These are phyloP conservation scores for Bertia moriformis DNA, from an alignment of 2,329 filamentous ascomycete genomes.

Conservation along the genomic window DNA sequence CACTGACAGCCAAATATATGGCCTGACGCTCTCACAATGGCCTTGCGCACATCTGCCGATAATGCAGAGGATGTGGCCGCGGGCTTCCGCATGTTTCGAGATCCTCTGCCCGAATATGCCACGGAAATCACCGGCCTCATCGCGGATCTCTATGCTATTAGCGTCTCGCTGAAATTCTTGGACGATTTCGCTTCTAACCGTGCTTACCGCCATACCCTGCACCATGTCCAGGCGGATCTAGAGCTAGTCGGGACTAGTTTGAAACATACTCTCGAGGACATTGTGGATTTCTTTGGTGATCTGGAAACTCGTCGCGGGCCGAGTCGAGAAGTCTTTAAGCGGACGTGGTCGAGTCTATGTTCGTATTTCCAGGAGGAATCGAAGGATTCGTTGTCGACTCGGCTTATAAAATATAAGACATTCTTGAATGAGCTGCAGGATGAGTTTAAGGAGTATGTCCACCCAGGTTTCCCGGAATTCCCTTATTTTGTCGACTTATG, in stretches of 20 bases:
- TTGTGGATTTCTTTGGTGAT: neutral
- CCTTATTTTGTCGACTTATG: neutral
- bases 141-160: neutral
- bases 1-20: too few relatives aligned
- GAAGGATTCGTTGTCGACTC: neutral
- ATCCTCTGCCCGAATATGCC: neutral
- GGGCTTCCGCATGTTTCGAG: neutral
- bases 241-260: neutral
- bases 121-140: neutral
- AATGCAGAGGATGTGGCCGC: neutral
- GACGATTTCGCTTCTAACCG: neutral
- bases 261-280: neutral
- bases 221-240: neutral
- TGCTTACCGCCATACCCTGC: neutral
- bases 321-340: neutral
- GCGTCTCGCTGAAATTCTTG: neutral
- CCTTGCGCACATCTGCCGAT: constrained; percentile 1
- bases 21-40: neutral
- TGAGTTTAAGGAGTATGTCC: neutral
- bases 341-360: neutral
- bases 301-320: neutral
- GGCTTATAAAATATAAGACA: neutral
- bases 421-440: neutral
- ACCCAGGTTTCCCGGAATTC: neutral
- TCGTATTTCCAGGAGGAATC: neutral